Evolutionary conservation across 1,139 yeast species (phyloP), one percentile per base, ranked within the genome.

Genomic region (Candida sanyaensis): DNA sequence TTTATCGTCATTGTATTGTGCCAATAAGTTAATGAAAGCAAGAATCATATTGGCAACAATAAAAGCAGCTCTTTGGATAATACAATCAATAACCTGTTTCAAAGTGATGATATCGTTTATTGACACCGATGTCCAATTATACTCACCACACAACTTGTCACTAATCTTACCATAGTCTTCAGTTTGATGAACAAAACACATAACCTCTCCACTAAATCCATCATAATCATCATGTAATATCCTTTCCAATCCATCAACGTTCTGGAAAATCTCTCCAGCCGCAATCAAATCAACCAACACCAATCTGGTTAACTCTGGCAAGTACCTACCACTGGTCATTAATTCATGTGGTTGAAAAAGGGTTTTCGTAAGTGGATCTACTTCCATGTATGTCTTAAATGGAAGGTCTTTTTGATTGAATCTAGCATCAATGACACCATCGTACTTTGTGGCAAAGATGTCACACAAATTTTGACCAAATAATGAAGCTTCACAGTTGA

Each of bases 301-400:
- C 47, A 77, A 62, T 42, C 86, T 64, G 5, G 77, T 63, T 48
- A 80, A 60, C 56, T 81, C 86, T 9, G 83, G 80, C 45, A 81
- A 66, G 60, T 81, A 81, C 54, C 86, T 65, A 1, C 86, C 86
- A 43, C 81, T 69, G 34, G 82, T 73, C 69, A 80, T 65, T 50
- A 77, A 64, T 58, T 81, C 86, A 41, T 74, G 63, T 1, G 86
- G 86, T 58, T 81, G 86, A 57, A 78, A 76, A 36, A 78, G 65
- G 8, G 63, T 60, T 17, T 62, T 51, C n/a, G 62, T 56, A 4
- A 38, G 37, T 4, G 69, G 68, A 48, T 71, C 78, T 6, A 60
- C 52, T 6, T 57, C 51, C 73, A 72, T 65, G 58, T 63, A 74
- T 21, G 75, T 64, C 49, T 65, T 57, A 55, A 67, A 74, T 36